Base-by-base conservation (phyloP, 805 yeast genomes). In the Spathaspora passalidarum region DNA sequence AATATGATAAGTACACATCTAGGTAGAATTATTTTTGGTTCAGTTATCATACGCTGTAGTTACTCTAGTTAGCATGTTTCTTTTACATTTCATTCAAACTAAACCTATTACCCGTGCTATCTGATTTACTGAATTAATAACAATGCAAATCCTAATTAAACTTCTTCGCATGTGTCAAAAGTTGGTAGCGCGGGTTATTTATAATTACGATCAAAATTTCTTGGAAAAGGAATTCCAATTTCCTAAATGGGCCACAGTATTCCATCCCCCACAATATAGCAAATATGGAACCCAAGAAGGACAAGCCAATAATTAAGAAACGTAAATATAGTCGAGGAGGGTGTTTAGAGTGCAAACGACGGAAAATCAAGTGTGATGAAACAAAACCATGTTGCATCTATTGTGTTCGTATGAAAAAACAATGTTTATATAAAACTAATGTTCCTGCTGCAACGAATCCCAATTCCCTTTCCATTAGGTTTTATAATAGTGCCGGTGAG, bases 321-420 rank as follows among this genome's bases (percentile, higher is more conserved):
- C 49, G 75, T 17, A 69, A 67, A 51, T 70, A 70, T 51, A 60
- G 68, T 38, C 56, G 75, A 14, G 65, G 60, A 5, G 76, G 76
- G 11, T 71, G 76, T 52, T 55, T 53, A n/a, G 75, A 71, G 54
- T 71, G 76, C 56, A 70, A 69, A 47, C 55, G 76, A 36, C 59
- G 76, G 36, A 70, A 70, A 50, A 70, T 69, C 61, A 71, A 71
- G 50, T 71, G 76, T 49, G 76, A 71, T 51, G 76, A 71, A 50
- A 55, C 53, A 3, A 57, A 60, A 45, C 75, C 75, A 4, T 54
- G 44, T 37, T 71, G 76, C 50, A 38, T 47, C 49, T 67, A 70
- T 49, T 70, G 76, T 49, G 45, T 68, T 22, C 52, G 71, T 19
- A 57, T 69, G 32, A 59, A 56, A 36, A 69, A 68, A 46, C 20